These are phyloP conservation scores for Penicillium chermesinum DNA, from an alignment of 495 filamentous ascomycete genomes.

Conservation along the genomic window DNA sequence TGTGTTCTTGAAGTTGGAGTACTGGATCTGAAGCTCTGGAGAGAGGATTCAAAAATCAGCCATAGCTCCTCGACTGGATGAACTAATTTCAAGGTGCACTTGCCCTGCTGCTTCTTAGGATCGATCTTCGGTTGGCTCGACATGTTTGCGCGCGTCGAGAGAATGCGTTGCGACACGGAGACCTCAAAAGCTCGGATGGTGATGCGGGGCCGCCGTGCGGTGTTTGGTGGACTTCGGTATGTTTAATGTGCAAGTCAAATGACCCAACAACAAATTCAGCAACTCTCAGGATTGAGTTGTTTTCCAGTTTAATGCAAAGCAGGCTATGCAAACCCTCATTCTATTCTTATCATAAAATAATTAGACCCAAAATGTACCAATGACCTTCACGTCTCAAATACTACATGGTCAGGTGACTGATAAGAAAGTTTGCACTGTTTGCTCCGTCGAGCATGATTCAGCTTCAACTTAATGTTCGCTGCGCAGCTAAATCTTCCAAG, in stretches of 20 bases:
- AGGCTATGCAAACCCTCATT: not conserved
- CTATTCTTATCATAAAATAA: too few species aligned
- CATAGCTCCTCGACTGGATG: constrained; percentile 2
- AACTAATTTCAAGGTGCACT: constrained; percentile 4
- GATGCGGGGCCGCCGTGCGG: constrained; percentile 30
- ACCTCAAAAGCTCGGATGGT: constrained; percentile 32
- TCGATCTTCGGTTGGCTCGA: constrained; percentile 44
- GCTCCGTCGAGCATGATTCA: constrained; percentile 4
- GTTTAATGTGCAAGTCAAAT: constrained; percentile 5
- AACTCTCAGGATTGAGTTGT: too few species aligned
- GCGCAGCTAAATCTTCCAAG: not conserved
- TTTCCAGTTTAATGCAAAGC: not conserved
- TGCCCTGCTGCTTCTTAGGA: constrained; percentile 83
- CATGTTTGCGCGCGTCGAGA: constrained; percentile 30
- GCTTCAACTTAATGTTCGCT: not conserved
- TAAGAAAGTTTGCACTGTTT: constrained; percentile 27
- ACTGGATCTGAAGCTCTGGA: constrained; percentile 87
- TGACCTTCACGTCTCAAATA: not conserved
- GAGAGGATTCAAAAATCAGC: constrained; percentile 11
- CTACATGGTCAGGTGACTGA: constrained; percentile 16
- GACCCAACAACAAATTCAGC: too few species aligned
- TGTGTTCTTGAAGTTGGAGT: constrained; percentile 91
- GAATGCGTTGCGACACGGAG: constrained; percentile 6
- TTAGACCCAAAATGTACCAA: too few species aligned
- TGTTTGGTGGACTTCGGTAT: constrained; percentile 12